These are phyloP conservation scores for Coccinonectria pachysandricola DNA, from an alignment of 2,329 filamentous ascomycete species.

Conservation along the genomic window DNA sequence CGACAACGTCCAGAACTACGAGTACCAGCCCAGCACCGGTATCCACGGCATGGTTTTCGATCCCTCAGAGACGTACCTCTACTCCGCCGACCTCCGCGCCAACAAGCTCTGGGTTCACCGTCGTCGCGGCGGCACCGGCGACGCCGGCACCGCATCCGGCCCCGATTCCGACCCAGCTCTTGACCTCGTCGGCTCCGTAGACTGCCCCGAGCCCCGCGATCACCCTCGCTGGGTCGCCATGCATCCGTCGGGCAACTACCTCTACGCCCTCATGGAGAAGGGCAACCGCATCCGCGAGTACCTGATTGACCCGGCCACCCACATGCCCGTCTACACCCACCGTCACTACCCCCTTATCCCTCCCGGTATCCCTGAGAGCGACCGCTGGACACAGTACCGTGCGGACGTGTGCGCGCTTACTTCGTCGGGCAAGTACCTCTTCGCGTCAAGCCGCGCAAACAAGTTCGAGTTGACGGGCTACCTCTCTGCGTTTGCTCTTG, in stretches of 20 bases:
- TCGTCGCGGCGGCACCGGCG: conserved; percentile 39
- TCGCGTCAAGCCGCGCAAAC: conserved; percentile 76
- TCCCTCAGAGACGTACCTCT: conserved; percentile 61
- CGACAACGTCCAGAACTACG: conserved; percentile 61
- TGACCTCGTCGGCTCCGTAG: conserved; percentile 59
- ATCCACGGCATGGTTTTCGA: conserved; percentile 81
- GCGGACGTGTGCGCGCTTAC: conserved; percentile 74
- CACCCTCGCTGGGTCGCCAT: conserved; percentile 86
- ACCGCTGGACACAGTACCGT: conserved; percentile 57
- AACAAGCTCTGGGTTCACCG: conserved; percentile 81
- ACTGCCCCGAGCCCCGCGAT: conserved; percentile 60
- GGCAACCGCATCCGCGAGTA: conserved; percentile 78
- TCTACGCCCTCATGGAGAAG: conserved; percentile 85
- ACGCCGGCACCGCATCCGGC: conserved; percentile 53
- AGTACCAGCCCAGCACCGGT: conserved; percentile 58
- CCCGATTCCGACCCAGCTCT: conserved; percentile 34
- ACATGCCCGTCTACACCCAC: conserved; percentile 69
- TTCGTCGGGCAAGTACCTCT: conserved; percentile 61
- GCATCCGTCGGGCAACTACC: conserved; percentile 64
- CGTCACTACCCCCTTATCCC: conserved; percentile 71
- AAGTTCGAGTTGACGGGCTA: conserved; percentile 68
- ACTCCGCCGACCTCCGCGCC: conserved; percentile 66
- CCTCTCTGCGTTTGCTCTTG: conserved; percentile 68
- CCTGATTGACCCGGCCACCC: conserved; percentile 62
- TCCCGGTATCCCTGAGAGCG: conserved; percentile 44